phyloP scores from a whole-genome alignment of 2,329 filamentous ascomycete species.

The Coleophoma eucalyptorum region DNA sequence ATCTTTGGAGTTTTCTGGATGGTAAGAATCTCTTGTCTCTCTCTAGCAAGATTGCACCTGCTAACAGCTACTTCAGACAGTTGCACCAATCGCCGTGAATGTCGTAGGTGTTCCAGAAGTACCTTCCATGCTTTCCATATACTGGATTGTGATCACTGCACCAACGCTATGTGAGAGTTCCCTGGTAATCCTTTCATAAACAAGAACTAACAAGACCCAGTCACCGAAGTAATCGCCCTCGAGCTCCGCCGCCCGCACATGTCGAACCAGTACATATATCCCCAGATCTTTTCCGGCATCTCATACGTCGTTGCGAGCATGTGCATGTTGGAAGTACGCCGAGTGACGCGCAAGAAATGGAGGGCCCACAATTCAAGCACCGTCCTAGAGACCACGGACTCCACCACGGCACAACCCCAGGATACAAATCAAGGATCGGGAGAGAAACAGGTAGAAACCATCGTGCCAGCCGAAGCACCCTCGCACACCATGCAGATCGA shows the following conservation, averaged over 20 bases:
- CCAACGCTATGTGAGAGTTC: slow-evolving; percentile 30
- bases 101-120: slow-evolving; percentile 35
- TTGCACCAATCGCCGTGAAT: slow-evolving; percentile 35
- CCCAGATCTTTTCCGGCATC: slow-evolving; percentile 33
- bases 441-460: neutral
- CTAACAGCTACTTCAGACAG: slow-evolving; percentile 24
- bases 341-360: neutral
- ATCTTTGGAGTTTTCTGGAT: slow-evolving; percentile 46
- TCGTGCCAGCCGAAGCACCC: neutral
- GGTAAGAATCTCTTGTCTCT: slow-evolving; percentile 10
- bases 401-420: too few species aligned
- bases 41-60: neutral
- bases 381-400: neutral
- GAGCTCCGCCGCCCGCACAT: slow-evolving; percentile 27
- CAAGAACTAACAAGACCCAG: slow-evolving; percentile 7
- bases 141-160: slow-evolving; percentile 31
- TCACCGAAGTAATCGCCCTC: slow-evolving; percentile 37
- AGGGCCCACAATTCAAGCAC: neutral
- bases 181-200: neutral
- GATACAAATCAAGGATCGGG: too few species aligned
- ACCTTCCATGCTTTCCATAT: slow-evolving; percentile 33
- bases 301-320: slow-evolving; percentile 29
- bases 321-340: slow-evolving; percentile 26
- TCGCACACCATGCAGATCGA: neutral
- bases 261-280: slow-evolving; percentile 29